Evolutionary conservation across 208 protist genomes (phyloP).

Genomic region (Trypanosoma lewisi): DNA sequence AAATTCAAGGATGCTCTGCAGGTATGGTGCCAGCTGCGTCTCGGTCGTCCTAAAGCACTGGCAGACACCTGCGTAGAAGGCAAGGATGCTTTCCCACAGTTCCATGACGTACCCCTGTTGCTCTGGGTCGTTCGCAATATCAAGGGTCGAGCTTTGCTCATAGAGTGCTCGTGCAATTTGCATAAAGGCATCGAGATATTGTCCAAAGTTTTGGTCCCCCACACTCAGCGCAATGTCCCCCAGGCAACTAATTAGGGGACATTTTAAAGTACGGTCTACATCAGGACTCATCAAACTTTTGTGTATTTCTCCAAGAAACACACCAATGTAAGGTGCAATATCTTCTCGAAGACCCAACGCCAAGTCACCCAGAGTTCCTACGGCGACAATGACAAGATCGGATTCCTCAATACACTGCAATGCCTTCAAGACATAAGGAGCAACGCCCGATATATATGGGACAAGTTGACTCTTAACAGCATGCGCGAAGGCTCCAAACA

Average conservation of each 20-base stretch:
- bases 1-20: conserved; percentile 70
- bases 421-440: conserved; percentile 79
- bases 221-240: conserved; percentile 96
- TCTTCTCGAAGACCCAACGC: conserved; percentile 68
- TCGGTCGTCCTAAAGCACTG: conserved; percentile 71
- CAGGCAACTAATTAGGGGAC: conserved; percentile 90
- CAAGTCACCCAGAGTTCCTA: conserved; percentile 95
- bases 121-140: conserved; percentile 67
- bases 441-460: conserved; percentile 79
- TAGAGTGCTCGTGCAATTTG: conserved; percentile 68
- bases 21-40: conserved; percentile 49
- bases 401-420: conserved; percentile 80
- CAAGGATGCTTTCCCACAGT: conserved; percentile 69
- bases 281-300: conserved; percentile 63
- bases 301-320: conserved; percentile 86
- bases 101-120: conserved; percentile 80
- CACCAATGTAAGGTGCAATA: conserved; percentile 69
- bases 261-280: conserved; percentile 93
- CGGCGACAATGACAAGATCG: conserved; percentile 77
- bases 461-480: conserved; percentile 72
- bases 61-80: conserved; percentile 76
- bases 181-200: conserved; percentile 87
- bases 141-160: conserved; percentile 52
- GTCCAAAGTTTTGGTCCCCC: conserved; percentile 70
- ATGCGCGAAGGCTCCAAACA: conserved; percentile 90